phyloP scores from a whole-genome alignment of 257 asterid genomes.

The Solanum etuberosum region DNA sequence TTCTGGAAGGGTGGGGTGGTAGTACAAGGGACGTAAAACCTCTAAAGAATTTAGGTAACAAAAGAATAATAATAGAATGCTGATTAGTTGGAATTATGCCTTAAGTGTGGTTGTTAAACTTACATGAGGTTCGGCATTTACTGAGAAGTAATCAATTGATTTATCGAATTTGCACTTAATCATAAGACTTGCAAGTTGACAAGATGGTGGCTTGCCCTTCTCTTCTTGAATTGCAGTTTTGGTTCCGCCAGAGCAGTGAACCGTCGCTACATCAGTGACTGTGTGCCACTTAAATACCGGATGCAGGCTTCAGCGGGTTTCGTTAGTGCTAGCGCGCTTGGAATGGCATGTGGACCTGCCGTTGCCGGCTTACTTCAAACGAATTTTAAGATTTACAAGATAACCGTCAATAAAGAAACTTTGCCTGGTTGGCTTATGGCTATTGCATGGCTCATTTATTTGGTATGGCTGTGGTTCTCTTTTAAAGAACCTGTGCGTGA shows the following conservation, averaged over 20 bases:
- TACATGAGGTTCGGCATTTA: not conserved
- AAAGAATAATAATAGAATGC: not conserved
- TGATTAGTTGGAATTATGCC: not conserved
- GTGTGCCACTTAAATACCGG: conserved; percentile 84
- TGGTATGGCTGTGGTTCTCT: conserved; percentile 72
- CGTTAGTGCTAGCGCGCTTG: conserved; percentile 98
- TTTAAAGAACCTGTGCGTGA: conserved; percentile 68
- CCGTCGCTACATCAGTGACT: conserved; percentile 88
- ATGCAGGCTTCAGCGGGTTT: conserved; percentile 98
- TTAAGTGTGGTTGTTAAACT: not conserved
- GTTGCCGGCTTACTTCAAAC: conserved; percentile 83
- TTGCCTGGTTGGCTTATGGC: conserved; percentile 99
- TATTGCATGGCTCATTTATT: conserved; percentile 61
- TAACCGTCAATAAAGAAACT: conserved; percentile 75
- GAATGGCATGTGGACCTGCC: conserved; percentile 99
- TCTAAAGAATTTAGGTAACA: not conserved
- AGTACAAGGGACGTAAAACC: no score
- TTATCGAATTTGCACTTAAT: not conserved
- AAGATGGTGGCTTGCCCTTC: not conserved
- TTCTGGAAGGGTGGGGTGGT: no score
- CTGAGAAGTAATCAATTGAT: not conserved
- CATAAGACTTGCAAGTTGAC: conserved; percentile 1
- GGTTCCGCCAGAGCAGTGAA: conserved; percentile 99
- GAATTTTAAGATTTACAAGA: conserved; percentile 45
- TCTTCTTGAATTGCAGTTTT: conserved; percentile 42